Base-by-base conservation (phyloP, 768 basidiomycete genomes). In the Pleurotus ostreatus region DNA sequence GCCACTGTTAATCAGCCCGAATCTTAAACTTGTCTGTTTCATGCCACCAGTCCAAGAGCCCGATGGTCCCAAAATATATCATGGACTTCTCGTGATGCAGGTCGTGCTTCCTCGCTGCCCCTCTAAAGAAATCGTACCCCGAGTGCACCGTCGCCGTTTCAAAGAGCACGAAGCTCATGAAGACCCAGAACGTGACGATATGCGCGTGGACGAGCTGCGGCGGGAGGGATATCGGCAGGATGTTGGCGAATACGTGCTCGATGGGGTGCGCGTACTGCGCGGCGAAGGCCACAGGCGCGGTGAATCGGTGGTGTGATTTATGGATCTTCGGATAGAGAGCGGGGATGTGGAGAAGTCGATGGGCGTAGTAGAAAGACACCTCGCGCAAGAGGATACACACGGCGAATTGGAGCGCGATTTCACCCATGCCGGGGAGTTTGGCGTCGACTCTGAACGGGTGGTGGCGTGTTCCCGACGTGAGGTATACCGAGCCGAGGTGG, bases 301-400 rank as follows among this genome's bases (percentile, higher is more conserved):
- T 69, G 65, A 70, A 70, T 23, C 62, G 63, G 45, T 70, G 69
- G 16, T 70, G 69, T 2, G 46, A 56, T 49, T 70, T 70, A 56
- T 70, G 69, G 40, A 69, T 62, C 15, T 20, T 34, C n/a, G 63
- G 58, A 55, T 70, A 70, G 25, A 70, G 30, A 0, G 49, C 16
- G 0, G 64, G 68, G 55, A 59, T 60, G 51, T 70, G 69, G 20
- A 70, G 58, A 15, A 65, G 51, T 18, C 68, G 62, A 30, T 69
- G 69, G 7, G 60, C 55, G 60, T 70, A 69, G 55, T 70, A 70
- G 49, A 69, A 69, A 4, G 67, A 47, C 18, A 67, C 48, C 44
- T 70, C 69, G 13, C 66, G 69, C n/a, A 65, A n/a, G 46, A 70
- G 23, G 15, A 61, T 45, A 15, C 58, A 59, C 18, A 63, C 37